phyloP scores from a whole-genome alignment of 768 basidiomycete genomes.

The Tremella yokohamensis region DNA sequence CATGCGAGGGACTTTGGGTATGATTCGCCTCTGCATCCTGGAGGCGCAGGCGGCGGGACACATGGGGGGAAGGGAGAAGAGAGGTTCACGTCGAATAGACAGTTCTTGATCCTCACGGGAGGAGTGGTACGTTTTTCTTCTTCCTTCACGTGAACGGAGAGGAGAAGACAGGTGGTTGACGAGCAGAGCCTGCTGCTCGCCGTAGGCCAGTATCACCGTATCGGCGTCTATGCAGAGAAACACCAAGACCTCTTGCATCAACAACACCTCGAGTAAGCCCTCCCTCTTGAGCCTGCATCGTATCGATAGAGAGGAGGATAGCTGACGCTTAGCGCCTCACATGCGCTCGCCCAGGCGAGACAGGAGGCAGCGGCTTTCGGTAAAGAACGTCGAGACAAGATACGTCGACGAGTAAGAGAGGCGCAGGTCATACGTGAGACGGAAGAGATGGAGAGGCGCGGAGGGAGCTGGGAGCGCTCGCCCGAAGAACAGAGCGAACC shows the following conservation, averaged over 20 bases:
- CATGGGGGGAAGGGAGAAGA: constrained; percentile 31
- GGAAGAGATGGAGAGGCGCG: constrained; percentile 28
- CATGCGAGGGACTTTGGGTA: neutral
- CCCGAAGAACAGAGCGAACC: too few species aligned
- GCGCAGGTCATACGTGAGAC: constrained; percentile 37
- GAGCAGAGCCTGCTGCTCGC: neutral
- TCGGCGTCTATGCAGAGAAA: neutral
- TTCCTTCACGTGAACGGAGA: neutral
- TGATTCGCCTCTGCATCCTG: constrained; percentile 10
- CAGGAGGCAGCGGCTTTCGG: constrained; percentile 47
- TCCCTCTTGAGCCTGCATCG: neutral
- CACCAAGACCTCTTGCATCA: neutral
- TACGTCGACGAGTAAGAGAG: constrained; percentile 39
- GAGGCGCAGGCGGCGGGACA: constrained; percentile 17
- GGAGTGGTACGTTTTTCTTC: constrained; percentile 25
- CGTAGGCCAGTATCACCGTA: neutral
- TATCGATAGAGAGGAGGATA: neutral
- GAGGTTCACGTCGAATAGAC: constrained; percentile 43
- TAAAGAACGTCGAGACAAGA: constrained; percentile 42
- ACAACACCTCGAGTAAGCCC: constrained; percentile 6
- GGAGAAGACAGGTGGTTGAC: neutral
- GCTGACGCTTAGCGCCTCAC: constrained; percentile 36
- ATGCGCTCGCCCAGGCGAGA: constrained; percentile 44
- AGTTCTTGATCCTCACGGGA: constrained; percentile 36
- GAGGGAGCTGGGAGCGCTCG: neutral